Evolutionary conservation across 2,329 filamentous ascomycete genomes (phyloP).

Genomic region (Diaporthe sp.): DNA sequence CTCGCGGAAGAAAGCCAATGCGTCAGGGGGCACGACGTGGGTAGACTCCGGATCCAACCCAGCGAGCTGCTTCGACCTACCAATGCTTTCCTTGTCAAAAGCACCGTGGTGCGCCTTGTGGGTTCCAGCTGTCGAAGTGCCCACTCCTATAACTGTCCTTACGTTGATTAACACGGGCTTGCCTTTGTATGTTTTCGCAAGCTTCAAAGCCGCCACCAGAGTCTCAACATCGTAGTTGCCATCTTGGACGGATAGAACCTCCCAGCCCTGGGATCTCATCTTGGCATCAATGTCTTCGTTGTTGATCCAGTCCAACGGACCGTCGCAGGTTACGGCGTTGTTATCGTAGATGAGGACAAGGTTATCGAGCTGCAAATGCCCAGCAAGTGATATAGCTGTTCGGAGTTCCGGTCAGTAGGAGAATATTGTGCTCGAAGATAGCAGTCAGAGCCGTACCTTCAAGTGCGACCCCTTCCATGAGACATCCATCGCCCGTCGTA

Average conservation of each 20-base stretch:
- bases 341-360: slow-evolving; percentile 72
- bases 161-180: slow-evolving; percentile 72
- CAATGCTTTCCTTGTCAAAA: slow-evolving; percentile 67
- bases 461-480: slow-evolving; percentile 70
- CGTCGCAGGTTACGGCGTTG: slow-evolving; percentile 72
- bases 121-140: slow-evolving; percentile 62
- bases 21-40: slow-evolving; percentile 57
- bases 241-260: slow-evolving; percentile 67
- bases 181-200: slow-evolving; percentile 51
- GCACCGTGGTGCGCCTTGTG: slow-evolving; percentile 71
- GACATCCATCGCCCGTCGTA: slow-evolving; percentile 70
- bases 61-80: slow-evolving; percentile 62
- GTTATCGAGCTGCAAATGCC: slow-evolving; percentile 68
- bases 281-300: slow-evolving; percentile 70
- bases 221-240: slow-evolving; percentile 63
- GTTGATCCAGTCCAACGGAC: slow-evolving; percentile 65
- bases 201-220: slow-evolving; percentile 60
- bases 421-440: fast-evolving
- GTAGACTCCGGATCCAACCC: slow-evolving; percentile 60
- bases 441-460: slow-evolving; percentile 50
- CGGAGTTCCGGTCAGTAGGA: background rate
- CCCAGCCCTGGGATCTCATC: slow-evolving; percentile 69
- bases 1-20: slow-evolving; percentile 60
- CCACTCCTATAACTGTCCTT: slow-evolving; percentile 68
- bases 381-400: slow-evolving; percentile 65